Base-by-base conservation (phyloP, 352 stramenopile species). In the Lagenidium giganteum region DNA sequence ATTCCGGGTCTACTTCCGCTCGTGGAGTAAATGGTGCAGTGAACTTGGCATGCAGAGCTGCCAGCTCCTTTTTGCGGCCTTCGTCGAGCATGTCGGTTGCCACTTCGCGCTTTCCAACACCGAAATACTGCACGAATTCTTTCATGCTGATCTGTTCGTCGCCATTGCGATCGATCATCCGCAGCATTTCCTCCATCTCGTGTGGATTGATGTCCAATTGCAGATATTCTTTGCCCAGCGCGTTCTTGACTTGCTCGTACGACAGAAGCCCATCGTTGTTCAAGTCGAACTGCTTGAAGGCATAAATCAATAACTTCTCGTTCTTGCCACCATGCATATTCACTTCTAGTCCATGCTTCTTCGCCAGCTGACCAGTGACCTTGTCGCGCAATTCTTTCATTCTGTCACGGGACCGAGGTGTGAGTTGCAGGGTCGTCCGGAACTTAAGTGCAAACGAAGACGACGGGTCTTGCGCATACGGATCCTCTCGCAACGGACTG, bases 81-180 rank as follows among this genome's bases (percentile, higher is more conserved):
- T 78, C 64, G 31, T 70, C 67, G 5, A 82, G 52, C 36, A 82
- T 28, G 30, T 81, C 51, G 3, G 60, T 72, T 14, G 71, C 34
- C 12, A 59, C 54, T 18, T 74, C 64, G 14, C 62, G 57, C 23
- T 72, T 57, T 12, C 67, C 64, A 7, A 57, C 48, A 8, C 64
- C 67, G 54, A 84, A 84, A 30, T 83, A 84, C 23, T 69, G 69
- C 34, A 81, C 66, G 26, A 84, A 84, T 39, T 84, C 72, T 13
- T 71, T 70, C 46, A 79, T 63, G 45, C 67, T 81, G 33, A 84
- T 78, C 42, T 73, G 51, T 16, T 67, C 43, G 37, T 83, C 71
- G 5, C 64, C 42, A 37, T 83, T 76, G 34, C 40, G 57, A 38
- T 84, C 72, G 52, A 83, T 81, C 23, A 79, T 63, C 30, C 59